Evolutionary conservation across 208 protist species (phyloP), one percentile per base, ranked within the genome.

Genomic region (Trypanosoma congolense): DNA sequence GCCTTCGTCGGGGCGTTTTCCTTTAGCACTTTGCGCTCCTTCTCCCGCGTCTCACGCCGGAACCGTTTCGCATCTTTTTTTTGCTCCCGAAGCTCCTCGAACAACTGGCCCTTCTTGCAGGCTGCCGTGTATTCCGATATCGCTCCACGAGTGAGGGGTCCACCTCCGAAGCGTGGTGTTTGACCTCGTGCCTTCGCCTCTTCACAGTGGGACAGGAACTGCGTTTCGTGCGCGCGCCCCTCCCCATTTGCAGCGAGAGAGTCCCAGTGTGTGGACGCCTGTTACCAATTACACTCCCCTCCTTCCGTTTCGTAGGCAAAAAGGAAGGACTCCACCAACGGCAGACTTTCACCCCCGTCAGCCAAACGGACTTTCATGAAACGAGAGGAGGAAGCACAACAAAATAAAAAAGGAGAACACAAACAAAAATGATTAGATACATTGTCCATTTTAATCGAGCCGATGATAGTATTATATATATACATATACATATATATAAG

Each of bases 21-120:
- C 29, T 87, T 86, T 22, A 88, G 59, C n/a, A 65, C 55, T 51
- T 70, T 77, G 1, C 87, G 83, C 65, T 87, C 79, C 50, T 60
- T 70, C 66, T 95, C 81, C 9, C 87, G 83, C 18, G 52, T 55
- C 70, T 95, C 83, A 26, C 87, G 80, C 9, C 87, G 80, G 0
- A 77, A 78, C 1, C 87, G 87, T 68, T 95, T 95, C 1, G 81
- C 77, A 58, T 95, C 87, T 61, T 95, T 95, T 54, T 79, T 90
- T 61, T 95, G 87, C 56, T 87, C 88, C 42, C 83, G 52, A 36
- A 95, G 80, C 46, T 95, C 64, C 2, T 73, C 85, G 64, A 87
- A 95, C 18, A 95, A 75, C 75, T 87, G 75, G 19, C 80, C 86
- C 68, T 95, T 95, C 75, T 74, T 29, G 84, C 77, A 0, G 87